Percentiles rank a stretch among this genome's conserved stretches.
Conservation (phyloP, 177 flowering plant species). For the Vitis hybrid region DNA sequence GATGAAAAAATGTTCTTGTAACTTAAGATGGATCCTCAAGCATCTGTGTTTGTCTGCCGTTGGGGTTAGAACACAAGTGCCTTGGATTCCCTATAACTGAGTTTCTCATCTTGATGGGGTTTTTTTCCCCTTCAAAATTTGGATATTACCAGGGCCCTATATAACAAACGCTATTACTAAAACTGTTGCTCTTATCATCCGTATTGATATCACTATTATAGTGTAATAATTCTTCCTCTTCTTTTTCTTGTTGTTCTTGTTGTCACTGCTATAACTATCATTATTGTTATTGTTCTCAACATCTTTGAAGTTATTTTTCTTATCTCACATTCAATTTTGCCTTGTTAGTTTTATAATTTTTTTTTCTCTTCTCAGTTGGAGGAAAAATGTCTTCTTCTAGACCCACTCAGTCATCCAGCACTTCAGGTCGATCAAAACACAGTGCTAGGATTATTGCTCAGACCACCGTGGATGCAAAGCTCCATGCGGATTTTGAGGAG, state of each 20-base stretch:
- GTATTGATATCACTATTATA: background rate
- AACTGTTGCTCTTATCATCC: background rate
- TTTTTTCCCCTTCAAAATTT: background rate
- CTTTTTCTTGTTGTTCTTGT: background rate
- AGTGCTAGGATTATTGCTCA: constrained; percentile 88
- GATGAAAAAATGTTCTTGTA: background rate
- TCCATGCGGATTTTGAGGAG: constrained; percentile 89
- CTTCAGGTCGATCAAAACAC: constrained; percentile 63
- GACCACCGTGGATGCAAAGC: constrained; percentile 89
- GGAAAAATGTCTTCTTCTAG: constrained; percentile 67
- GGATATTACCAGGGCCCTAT: background rate
- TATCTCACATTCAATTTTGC: background rate
- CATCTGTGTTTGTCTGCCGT: background rate
- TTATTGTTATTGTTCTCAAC: background rate
- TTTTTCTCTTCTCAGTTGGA: constrained; percentile 6
- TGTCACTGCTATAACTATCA: background rate
- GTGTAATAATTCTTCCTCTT: too few relatives aligned
- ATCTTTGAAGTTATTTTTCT: background rate
- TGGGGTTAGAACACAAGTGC: background rate
- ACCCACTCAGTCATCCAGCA: constrained; percentile 64
- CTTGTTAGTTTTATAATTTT: background rate
- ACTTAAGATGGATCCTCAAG: background rate
- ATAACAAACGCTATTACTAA: background rate
- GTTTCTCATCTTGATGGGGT: background rate
- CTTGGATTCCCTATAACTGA: background rate